Base-by-base conservation (phyloP, 495 filamentous ascomycete genomes). In the Aspergillus kassunensis region DNA sequence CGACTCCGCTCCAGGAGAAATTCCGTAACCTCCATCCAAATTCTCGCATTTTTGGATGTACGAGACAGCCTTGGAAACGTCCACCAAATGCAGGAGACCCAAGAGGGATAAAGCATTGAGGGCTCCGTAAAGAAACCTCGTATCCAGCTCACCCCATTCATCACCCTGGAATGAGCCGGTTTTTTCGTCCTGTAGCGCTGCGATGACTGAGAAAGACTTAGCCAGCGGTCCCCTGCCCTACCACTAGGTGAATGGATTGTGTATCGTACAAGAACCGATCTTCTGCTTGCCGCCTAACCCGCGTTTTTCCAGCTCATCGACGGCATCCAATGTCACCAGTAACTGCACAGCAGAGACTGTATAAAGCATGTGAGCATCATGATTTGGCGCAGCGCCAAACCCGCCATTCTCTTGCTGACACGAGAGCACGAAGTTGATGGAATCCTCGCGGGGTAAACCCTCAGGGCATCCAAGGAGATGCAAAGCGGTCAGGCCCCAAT, bases 61-160 rank as follows among this genome's bases (percentile, higher is more conserved):
- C 1, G 76, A 70, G 2, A 95, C 86, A 0, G 91, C 91, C 55
- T 87, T 88, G 39, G 83, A 64, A 2, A 96, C 76, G 60, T 97
- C 83, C 53, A 96, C 78, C 5, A 88, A 61, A 39, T 84, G 61
- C 11, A 95, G 63, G 13, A 88, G 76, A 2, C 79, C 79, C 10
- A 98, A 73, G 2, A 98, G 79, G 0, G 90, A 96, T 24, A 98
- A 75, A 6, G 88, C 87, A 67, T 90, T 92, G 48, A 97, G 73
- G 4, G 90, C 88, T 30, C 86, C 85, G 63, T 92, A 97, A 4
- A 97, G 76, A 65, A 98, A 98, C 11, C 93, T 83, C 6, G 95
- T 97, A 69, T 98, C 93, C 45, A 81, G 81, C 71, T 98, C 93
- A 8, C 95, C 93, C 91, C 91, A 98, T 66, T 95, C 84, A 57